Evolutionary conservation across 176 grass and related monocot genomes (phyloP).

Genomic region (Dactylis glomerata): DNA sequence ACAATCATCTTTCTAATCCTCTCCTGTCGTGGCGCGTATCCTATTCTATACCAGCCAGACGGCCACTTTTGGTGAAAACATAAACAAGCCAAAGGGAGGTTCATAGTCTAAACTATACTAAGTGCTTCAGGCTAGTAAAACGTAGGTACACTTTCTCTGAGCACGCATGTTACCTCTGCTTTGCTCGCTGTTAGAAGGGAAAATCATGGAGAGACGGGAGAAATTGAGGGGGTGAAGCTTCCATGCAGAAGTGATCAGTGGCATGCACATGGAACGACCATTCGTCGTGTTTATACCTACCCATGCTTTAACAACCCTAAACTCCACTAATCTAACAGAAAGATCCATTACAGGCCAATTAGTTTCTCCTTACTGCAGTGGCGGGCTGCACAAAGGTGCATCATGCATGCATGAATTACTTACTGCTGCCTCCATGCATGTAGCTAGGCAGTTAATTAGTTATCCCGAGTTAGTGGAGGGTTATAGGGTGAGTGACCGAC

Average conservation of each 20-base stretch:
- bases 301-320: conserved; percentile 30
- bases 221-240: conserved; percentile 30
- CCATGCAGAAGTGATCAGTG: conserved; percentile 11
- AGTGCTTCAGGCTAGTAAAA: conserved; percentile 4
- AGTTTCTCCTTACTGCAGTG: background rate
- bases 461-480: background rate
- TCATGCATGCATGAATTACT: conserved; percentile 24
- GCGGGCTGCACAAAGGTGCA: no score
- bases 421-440: conserved; percentile 26
- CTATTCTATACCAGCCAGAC: background rate
- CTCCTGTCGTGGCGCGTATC: background rate
- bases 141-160: conserved; percentile 12
- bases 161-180: conserved; percentile 38
- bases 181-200: background rate
- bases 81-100: conserved; percentile 37
- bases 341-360: conserved; percentile 25
- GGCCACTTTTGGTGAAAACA: conserved; percentile 24
- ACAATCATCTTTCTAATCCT: background rate
- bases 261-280: conserved; percentile 14
- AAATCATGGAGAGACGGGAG: background rate
- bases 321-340: background rate
- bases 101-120: background rate
- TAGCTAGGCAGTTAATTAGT: background rate
- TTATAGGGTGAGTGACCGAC: background rate
- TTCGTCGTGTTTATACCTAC: conserved; percentile 19